Conservation (phyloP, 352 stramenopile species). For the Blastocystis sp. region DNA sequence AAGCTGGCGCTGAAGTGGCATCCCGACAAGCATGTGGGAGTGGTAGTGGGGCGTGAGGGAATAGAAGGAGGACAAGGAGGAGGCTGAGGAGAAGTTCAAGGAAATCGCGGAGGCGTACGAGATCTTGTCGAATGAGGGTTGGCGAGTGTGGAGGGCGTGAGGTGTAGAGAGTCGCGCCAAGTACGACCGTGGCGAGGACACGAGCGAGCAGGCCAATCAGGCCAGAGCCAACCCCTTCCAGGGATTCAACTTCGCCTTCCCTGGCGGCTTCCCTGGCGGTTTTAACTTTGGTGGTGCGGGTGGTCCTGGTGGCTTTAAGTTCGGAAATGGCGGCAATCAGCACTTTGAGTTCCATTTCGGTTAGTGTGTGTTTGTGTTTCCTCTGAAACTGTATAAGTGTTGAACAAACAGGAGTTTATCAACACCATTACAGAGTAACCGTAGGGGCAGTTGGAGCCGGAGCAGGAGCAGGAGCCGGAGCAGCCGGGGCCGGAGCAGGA, state of each 20-base stretch:
- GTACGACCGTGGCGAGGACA: constrained; percentile 66
- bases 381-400: no score
- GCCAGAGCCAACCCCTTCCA: constrained; percentile 52
- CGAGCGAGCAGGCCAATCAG: constrained; percentile 35
- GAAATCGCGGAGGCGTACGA: constrained; percentile 78
- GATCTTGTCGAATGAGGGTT: constrained; percentile 76
- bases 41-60: constrained; percentile 74
- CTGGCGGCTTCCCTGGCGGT: constrained; percentile 49
- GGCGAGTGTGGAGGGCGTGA: constrained; percentile 59
- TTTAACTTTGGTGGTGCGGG: constrained; percentile 17
- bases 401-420: background rate
- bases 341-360: constrained; percentile 68
- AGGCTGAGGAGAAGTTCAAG: constrained; percentile 71
- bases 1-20: constrained; percentile 78
- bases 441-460: background rate
- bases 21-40: constrained; percentile 75
- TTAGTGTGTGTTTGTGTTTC: constrained; percentile 22
- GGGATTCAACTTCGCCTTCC: constrained; percentile 36
- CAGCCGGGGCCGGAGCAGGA: constrained; percentile 15
- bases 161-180: constrained; percentile 57
- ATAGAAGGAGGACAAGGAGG: constrained; percentile 75
- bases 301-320: constrained; percentile 61
- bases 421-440: background rate
- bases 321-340: constrained; percentile 60
- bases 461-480: background rate